Base-by-base conservation (phyloP, 1,284 basidiomycete species). In the Tilletia indica region DNA sequence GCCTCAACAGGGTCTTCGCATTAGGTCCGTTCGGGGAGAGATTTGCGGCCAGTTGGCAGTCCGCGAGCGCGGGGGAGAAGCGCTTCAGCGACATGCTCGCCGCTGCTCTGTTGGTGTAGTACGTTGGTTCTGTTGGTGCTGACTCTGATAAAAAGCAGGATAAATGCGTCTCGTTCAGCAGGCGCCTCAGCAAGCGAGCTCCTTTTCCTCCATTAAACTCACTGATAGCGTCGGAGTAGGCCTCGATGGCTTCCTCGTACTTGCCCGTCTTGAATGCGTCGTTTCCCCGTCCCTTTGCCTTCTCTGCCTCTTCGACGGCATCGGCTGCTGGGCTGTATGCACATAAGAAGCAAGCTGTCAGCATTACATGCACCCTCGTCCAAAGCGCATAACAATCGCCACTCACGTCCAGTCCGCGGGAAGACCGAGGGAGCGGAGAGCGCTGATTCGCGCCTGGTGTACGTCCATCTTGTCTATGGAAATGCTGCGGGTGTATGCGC, bases 71-170 rank as follows among this genome's bases (percentile, higher is more conserved):
- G 1, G 86, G 85, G 48, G 88, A 87, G 87, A 91, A 94, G 61
- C 88, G 88, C 81, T 93, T 93, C 70, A 92, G 82, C 0, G 89
- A 88, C 89, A 95, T 94, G 81, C 91, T 89, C 3, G 93, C 90
- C 2, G 93, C 93, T 0, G 93, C 93, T 56, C 93, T 89, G 84
- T 95, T 95, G 16, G 92, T 92, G 73, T 91, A 87, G 81, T 91
- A 93, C 0, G 91, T 88, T 1, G 92, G 89, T 80, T 93, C 91
- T 3, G 87, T 81, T 0, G 91, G 86, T 73, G 90, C 89, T 71
- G 91, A 85, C 72, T 89, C 89, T 91, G 82, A n/a, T 68, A 42
- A 4, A 64, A 3, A 74, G 31, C 21, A 45, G 36, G 47, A 31
- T 70, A 47, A 12, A 36, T 47, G 6, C 19, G 56, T 45, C 14